Percentiles rank a stretch among this genome's conserved stretches.
Conservation (phyloP, 2,329 filamentous ascomycete species). For the Leptographium procerum region DNA sequence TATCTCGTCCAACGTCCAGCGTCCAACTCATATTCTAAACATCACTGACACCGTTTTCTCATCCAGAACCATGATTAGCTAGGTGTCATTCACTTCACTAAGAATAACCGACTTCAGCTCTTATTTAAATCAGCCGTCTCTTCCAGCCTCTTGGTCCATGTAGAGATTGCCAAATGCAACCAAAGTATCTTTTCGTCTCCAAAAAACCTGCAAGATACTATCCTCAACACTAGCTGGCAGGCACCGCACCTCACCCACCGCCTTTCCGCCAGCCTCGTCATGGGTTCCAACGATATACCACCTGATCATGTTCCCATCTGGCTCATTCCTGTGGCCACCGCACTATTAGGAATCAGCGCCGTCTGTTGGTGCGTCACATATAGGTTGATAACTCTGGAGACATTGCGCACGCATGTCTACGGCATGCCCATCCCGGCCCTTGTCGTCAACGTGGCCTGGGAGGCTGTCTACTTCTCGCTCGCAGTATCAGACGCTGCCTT, state of each 20-base stretch:
- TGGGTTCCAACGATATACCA: slow-evolving; percentile 21
- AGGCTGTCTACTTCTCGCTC: slow-evolving; percentile 33
- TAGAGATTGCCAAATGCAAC: neutral
- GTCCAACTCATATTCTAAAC: neutral
- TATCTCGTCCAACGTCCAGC: no score
- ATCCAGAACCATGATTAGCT: neutral
- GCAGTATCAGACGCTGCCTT: slow-evolving; percentile 31
- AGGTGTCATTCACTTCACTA: neutral
- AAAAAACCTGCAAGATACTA: neutral
- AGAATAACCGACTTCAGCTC: neutral
- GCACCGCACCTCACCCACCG: no score
- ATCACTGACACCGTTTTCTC: neutral
- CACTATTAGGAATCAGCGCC: slow-evolving; percentile 25
- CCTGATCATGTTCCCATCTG: slow-evolving; percentile 22
- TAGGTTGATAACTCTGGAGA: slow-evolving; percentile 33
- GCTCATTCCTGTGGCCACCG: slow-evolving; percentile 24
- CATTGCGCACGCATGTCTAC: slow-evolving; percentile 33
- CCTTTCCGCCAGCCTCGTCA: neutral
- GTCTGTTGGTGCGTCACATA: slow-evolving; percentile 31
- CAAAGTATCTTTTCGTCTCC: neutral
- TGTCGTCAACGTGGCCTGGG: slow-evolving; percentile 39
- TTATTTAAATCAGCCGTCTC: no score
- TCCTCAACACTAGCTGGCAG: neutral
- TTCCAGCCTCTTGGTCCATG: no score
- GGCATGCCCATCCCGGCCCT: slow-evolving; percentile 38